Evolutionary conservation across 371 early-diverging fungal species (phyloP), one percentile per base, ranked within the genome.

Genomic region (Syncephalastrum contaminatum): DNA sequence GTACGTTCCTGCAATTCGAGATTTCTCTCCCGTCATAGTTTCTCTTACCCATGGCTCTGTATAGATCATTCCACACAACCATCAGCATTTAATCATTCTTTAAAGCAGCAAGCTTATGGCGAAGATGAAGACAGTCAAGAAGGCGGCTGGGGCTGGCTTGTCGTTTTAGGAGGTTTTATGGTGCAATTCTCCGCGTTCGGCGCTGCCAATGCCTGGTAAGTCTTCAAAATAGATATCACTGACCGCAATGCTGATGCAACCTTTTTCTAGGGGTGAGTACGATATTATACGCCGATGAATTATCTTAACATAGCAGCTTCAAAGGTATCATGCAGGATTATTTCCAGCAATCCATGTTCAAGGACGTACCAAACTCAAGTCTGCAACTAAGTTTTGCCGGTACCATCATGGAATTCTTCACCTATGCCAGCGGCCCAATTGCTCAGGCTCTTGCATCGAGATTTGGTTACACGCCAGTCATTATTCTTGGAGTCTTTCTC

Each of bases 101-200:
- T 30, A 10, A 30, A 30, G 36, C 36, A 30, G 10, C 5, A 30
- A 10, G 36, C 36, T 5, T 8, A 30, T 30, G 36, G 36, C 36
- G 36, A 30, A 30, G 45, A 44, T 7, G 45, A 14, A 6, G 45
- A 44, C 2, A 8, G n/a, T 16, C 46, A 47, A 14, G 84, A 81
- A 42, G 76, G 81, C 18, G 48, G 63, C 2, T 77, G 79, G 27
- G 86, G 80, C 15, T 88, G 87, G 87, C 19, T 80, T 1, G 75
- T 85, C 5, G 84, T 85, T 2, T 48, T 69, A 1, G 66, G 81
- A 1, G 75, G 76, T 4, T 86, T 81, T 60, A 51, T 86, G 20
- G 77, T 81, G 24, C 73, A 82, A 25, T 66, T 82, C 43, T 69
- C 75, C 43, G 73, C 78, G 3, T 72, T 85, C 39, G 88, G 87